Evolutionary conservation across 2,329 filamentous ascomycete species (phyloP), one percentile per base, ranked within the genome.

Genomic region (Magnaporthiopsis rhizophila): DNA sequence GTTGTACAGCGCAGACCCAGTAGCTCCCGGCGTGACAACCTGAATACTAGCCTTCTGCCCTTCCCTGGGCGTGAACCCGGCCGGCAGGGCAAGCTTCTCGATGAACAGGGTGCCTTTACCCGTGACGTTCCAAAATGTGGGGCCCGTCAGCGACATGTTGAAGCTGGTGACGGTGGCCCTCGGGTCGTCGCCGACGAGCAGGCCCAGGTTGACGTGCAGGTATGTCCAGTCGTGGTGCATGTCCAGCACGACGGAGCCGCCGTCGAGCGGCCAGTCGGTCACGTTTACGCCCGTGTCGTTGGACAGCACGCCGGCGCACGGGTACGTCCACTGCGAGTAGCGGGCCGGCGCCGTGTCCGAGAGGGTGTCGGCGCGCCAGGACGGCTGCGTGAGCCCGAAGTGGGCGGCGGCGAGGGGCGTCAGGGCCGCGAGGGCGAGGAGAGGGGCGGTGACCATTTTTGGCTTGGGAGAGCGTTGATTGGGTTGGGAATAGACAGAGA

Each of bases 31-130:
- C 4, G 86, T 88, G 50, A 91, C 81, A 62, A 92, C 85, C 76
- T 92, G 89, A 64, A 92, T 77, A 38, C 85, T 88, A 18, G 83
- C 89, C 61, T 83, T 79, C 68, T 83, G 81, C 58, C 89, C 89
- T 53, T 89, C 85, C 30, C 72, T 73, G 53, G 87, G 74, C 61
- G 79, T 79, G 30, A 85, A 67, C 7, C 77, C 77, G 24, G 72
- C 69, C 7, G 86, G 86, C 4, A 89, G 74, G 36, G 75, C 72
- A 18, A 92, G 76, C 66, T 80, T 74, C 11, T 86, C 83, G 15
- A 92, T 70, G 75, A 89, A 93, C 71, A 92, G 86, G 60, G 81
- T 80, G 60, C 89, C 87, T 24, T 83, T 77, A 75, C 71, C 89
- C 74, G 76, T 86, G 71, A 74, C 84, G 78, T 80, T 86, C 75